Evolutionary conservation across 768 basidiomycete genomes (phyloP), one percentile per base, ranked within the genome.

Genomic region (Panus rudis): DNA sequence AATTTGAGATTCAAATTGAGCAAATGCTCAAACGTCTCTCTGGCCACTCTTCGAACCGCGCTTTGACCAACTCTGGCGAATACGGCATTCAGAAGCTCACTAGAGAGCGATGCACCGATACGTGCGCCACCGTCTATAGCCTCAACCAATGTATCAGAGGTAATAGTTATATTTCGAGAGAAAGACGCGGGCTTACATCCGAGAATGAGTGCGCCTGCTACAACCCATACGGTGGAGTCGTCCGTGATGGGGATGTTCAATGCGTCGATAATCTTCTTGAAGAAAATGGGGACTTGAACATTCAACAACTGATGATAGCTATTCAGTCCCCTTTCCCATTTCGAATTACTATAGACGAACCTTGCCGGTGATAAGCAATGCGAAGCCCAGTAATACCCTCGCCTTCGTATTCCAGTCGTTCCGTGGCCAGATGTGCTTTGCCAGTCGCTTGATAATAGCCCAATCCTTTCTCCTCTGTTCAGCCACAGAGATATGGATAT

Each of bases 261-360:
- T 1, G 87, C 63, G 59, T 99, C 94, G 41, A 99, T 81, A 32
- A 99, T 77, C 21, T 73, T 63, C 64, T 97, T 98, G 76, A 99
- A 99, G 48, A 98, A 68, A 52, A 90, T 77, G 1, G 96, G 96
- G n/a, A 99, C 93, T 72, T 98, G 94, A 1, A 99, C 96, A 59
- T 97, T 99, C 44, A 97, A 66, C 33, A 96, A 65, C 92, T 92
- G 43, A 33, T 3, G n/a, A 12, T 39, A 33, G 21, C 2, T 37
- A 32, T n/a, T 17, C 24, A 22, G 45, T 30, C 11, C 11, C 31
- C 31, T 39, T 7, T 24, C 6, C 6, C 11, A 30, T 45, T 28
- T 6, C 7, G 12, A 17, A n/a, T 2, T 24, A 11, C 17, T 4
- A 40, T n/a, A 13, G 20, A 56, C 72, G 43, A 41, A 92, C 90